These are phyloP conservation scores for Xylaria sp. DNA, from an alignment of 2,329 filamentous ascomycete genomes.

Conservation along the genomic window DNA sequence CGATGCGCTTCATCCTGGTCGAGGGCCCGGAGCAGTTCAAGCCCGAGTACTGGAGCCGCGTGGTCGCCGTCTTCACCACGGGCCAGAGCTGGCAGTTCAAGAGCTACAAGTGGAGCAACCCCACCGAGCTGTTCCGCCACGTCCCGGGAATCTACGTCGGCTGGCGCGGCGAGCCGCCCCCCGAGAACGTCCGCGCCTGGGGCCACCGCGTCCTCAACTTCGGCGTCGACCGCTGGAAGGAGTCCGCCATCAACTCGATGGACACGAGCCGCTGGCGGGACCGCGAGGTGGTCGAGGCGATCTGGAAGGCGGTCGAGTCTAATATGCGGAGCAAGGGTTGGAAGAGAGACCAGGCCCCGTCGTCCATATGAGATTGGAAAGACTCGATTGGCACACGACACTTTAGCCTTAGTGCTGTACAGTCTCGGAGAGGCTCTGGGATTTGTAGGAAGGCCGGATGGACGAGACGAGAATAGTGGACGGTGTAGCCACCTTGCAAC, in stretches of 20 bases:
- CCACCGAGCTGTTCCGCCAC: constrained; percentile 86
- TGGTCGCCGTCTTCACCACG: constrained; percentile 96
- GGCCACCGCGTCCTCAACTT: constrained; percentile 80
- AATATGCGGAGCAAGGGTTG: constrained; percentile 87
- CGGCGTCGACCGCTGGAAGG: constrained; percentile 82
- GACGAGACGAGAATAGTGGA: no score
- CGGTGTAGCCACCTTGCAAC: no score
- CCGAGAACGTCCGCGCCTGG: constrained; percentile 79
- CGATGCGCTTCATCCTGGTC: constrained; percentile 92
- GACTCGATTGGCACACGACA: not conserved
- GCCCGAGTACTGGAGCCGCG: constrained; percentile 94
- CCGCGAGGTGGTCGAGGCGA: constrained; percentile 86
- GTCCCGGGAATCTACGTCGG: constrained; percentile 87
- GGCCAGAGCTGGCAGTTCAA: constrained; percentile 99
- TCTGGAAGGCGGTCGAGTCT: constrained; percentile 87
- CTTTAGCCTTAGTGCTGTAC: not conserved
- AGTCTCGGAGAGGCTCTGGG: not conserved
- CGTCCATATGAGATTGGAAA: constrained; percentile 44
- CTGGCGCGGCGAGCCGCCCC: constrained; percentile 82
- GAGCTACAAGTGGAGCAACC: constrained; percentile 92
- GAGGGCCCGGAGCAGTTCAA: constrained; percentile 94
- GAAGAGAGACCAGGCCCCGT: constrained; percentile 70
- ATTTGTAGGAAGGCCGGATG: not conserved
- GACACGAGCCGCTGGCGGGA: constrained; percentile 75
- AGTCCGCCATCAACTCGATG: constrained; percentile 46